Base-by-base conservation (phyloP, 352 stramenopile species). In the Elongisporangium anandrum region DNA sequence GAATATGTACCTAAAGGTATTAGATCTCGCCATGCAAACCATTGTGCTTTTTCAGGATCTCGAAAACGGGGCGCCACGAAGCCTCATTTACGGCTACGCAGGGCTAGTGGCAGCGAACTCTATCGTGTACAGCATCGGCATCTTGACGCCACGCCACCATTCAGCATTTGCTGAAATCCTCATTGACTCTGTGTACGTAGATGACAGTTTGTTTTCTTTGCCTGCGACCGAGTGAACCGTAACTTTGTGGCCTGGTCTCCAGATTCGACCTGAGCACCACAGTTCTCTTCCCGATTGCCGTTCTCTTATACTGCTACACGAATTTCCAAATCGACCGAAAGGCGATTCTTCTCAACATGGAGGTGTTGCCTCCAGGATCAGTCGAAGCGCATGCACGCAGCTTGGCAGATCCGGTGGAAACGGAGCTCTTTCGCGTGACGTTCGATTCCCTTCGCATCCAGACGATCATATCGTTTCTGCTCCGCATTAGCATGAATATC, bases 241-340 rank as follows among this genome's bases (percentile, higher is more conserved):
- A 13, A 15, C 29, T 41, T 8, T 41, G 29, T 22, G 16, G 20
- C 17, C 4, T 54, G 21, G 0, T 50, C 7, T 6, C 2, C 26
- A 79, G 71, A 5, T 77, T 77, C 49, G 72, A 84, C 24, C 68
- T 84, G 16, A 81, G 81, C 59, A 79, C 81, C 34, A 70, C 72
- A 2, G 75, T 73, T 0, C 81, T 81, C 20, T 72, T 70, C 3
- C 75, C 72, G 1, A 69, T 79, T 10, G 54, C 77, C 15, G 69
- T 78, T 53, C 20, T 84, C 20, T 7, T 66, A 0, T 84, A 79
- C 55, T 58, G 64, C 13, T 71, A 72, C 24, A 59, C 68, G 39
- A 72, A 79, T 21, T 84, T 81, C 53, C n/a, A 69, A 7, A 57
- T 84, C 49, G 72, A 81, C 57, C 73, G 69, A 13, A 57, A 65